Evolutionary conservation across 2,329 filamentous ascomycete species (phyloP), one percentile per base, ranked within the genome.

Genomic region (Purpureocillium takamizusanense): DNA sequence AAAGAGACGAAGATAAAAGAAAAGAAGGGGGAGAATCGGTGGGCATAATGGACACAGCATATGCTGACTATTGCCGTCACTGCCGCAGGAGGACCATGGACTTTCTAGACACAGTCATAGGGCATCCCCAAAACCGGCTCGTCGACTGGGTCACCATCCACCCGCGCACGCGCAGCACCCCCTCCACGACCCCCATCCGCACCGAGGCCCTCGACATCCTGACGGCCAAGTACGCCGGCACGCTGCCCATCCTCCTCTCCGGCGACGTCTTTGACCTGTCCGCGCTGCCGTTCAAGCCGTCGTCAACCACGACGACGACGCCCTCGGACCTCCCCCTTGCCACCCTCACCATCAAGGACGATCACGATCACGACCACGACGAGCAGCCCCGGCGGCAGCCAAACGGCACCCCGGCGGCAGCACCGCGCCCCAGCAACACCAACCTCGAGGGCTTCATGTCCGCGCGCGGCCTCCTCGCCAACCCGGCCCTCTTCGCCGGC

Each of bases 81-180:
- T 15, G n/a, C n/a, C 16, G 25, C 37, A 71, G 69, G 34, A 67
- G 62, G 55, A 77, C 74, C 4, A 66, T 81, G 39, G 72, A 78
- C 49, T 84, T 81, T 50, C 66, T 86, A 38, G 68, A 71, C 39
- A 74, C 73, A 0, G 75, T 85, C 8, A 64, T 83, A 34, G 70
- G 69, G 2, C 69, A 76, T 41, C 55, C 63, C 4, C 59, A 66
- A 25, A 54, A 66, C 43, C 62, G 71, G 9, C 66, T 73, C 23
- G 70, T 81, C 37, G 79, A 84, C 63, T 85, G 78, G 64, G 63
- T 85, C 39, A 84, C 81, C 29, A 78, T 85, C 39, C 81, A 85
- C 55, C 80, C 79, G 3, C 69, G 81, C n/a, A 76, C 72, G 33
- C 66, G 74, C 29, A 63, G 61, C 43, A 83, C 78, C 12, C 72